Evolutionary conservation across 2,329 filamentous ascomycete genomes (phyloP).

Genomic region (Periconia macrospinosa): DNA sequence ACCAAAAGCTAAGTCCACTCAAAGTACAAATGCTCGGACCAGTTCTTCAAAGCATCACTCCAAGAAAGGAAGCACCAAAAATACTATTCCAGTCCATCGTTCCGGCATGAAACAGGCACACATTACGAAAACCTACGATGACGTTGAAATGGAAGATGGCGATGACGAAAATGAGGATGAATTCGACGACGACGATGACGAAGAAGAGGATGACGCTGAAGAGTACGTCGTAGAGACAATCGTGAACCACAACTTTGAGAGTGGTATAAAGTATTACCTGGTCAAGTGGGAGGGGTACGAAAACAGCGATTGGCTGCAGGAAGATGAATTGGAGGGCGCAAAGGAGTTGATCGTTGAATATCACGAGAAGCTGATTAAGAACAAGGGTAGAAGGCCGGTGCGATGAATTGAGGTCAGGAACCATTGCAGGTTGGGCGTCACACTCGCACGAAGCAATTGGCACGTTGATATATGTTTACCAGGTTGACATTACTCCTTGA

Average conservation of each 20-base stretch:
- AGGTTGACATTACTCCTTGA: too few species aligned
- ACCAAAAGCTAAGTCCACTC: slow-evolving; percentile 3
- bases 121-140: neutral
- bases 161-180: neutral
- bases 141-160: neutral
- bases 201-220: slow-evolving; percentile 13
- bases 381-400: neutral
- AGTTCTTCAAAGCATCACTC: too few species aligned
- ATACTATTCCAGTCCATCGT: too few species aligned
- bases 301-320: slow-evolving; percentile 34
- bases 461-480: too few species aligned
- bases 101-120: too few species aligned
- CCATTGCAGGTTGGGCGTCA: too few species aligned
- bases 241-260: slow-evolving; percentile 24
- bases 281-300: slow-evolving; percentile 41
- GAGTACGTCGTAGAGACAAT: slow-evolving; percentile 36
- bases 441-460: too few species aligned
- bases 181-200: neutral
- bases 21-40: neutral
- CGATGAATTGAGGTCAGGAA: neutral
- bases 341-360: slow-evolving; percentile 30
- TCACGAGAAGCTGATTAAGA: slow-evolving; percentile 13
- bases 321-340: slow-evolving; percentile 29
- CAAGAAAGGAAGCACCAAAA: too few species aligned
- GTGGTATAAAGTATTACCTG: slow-evolving; percentile 26